These are phyloP conservation scores for Phialophora chinensis DNA, from an alignment of 2,329 filamentous ascomycete genomes.

Conservation along the genomic window DNA sequence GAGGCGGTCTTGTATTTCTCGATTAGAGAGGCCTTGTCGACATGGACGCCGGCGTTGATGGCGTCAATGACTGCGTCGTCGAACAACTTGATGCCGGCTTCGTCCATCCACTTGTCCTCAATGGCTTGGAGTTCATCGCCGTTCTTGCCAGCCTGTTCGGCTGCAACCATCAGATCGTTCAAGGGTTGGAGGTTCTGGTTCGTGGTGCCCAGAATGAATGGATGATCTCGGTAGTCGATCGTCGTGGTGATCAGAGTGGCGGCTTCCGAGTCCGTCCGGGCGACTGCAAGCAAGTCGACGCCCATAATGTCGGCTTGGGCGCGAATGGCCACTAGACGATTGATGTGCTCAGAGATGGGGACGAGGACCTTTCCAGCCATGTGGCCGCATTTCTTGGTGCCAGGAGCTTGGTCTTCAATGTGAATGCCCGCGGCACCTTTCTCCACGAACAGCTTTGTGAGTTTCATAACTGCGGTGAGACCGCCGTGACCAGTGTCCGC, in stretches of 20 bases:
- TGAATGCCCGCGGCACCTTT: conserved; percentile 97
- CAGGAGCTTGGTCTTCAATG: conserved; percentile 97
- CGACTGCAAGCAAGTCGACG: conserved; percentile 86
- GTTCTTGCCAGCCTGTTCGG: conserved; percentile 79
- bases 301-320: conserved; percentile 99
- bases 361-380: conserved; percentile 99
- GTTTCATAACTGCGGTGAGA: conserved; percentile 98
- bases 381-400: conserved; percentile 99
- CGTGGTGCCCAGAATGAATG: conserved; percentile 88
- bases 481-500: conserved; percentile 97
- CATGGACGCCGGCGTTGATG: conserved; percentile 71
- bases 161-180: conserved; percentile 87
- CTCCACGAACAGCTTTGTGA: conserved; percentile 97
- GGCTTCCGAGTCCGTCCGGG: conserved; percentile 95
- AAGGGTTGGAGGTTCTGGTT: conserved; percentile 84
- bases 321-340: conserved; percentile 92
- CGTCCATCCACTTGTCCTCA: conserved; percentile 83
- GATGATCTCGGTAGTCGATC: conserved; percentile 93
- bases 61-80: conserved; percentile 84
- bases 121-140: conserved; percentile 85
- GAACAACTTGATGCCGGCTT: conserved; percentile 85
- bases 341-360: conserved; percentile 97
- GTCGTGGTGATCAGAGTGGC: conserved; percentile 96
- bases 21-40: conserved; percentile 72
- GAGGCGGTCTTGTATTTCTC: conserved; percentile 69